Base-by-base conservation (phyloP, 2,329 filamentous ascomycete species). In the Fusarium anguioides region DNA sequence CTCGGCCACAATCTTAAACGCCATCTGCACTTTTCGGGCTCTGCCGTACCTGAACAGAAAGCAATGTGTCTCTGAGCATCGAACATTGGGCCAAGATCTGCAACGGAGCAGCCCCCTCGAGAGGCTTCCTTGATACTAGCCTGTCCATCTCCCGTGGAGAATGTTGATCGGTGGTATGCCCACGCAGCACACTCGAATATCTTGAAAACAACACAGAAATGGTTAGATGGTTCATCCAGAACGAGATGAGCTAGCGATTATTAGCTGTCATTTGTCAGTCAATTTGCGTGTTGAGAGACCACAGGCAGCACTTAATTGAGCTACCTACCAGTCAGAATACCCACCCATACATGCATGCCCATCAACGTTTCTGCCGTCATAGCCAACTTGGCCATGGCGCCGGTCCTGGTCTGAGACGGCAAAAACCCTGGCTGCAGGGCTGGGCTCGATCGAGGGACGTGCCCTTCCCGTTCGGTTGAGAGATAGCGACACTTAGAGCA, bases 401-500 rank as follows among this genome's bases (percentile, higher is more conserved):
- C 46, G 33, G 55, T 51, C 46, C 47, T 56, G 64, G 50, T 57
- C 55, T 68, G 47, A 39, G 65, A 60, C 47, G 60, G 62, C 62
- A 56, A 69, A n/a, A 69, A 69, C 58, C 66, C 66, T 69, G 63
- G 42, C 62, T 69, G 53, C 53, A 67, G 55, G 63, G 50, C 52
- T 63, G 46, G 50, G 49, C 47, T 52, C 44, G 56, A 63, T 63
- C 60, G 60, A 60, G 62, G 66, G 66, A 69, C 66, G 66, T 68
- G 65, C 66, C 52, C 68, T 68, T 68, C 70, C 70, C 69, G 70
- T 60, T 61, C 51, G 57, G 50, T 60, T 60, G 44, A 65, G 57
- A 67, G 70, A 68, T 57, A 60, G 54, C 36, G 53, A 54, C 42
- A 56, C 40, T 51, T 56, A 46, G 42, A 49, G 39, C 40, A 51